A percentile compares a stretch with the other conserved stretches of the same genome.
phyloP scores from a whole-genome alignment of 2,329 filamentous ascomycete genomes.

The Rutstroemia sp. region DNA sequence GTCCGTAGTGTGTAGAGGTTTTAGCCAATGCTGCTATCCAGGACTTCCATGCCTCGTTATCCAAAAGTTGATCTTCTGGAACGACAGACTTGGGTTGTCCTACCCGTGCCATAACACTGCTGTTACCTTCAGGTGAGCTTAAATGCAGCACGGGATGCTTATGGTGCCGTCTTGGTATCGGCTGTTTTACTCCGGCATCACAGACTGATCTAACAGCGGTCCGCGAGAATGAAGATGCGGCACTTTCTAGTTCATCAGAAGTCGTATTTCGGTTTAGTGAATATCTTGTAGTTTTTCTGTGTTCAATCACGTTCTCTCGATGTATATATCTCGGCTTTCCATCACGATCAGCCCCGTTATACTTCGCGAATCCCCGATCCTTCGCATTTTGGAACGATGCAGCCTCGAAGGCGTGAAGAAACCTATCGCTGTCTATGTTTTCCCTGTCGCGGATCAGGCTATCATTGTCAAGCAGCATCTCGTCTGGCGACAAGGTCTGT shows the following conservation, averaged over 20 bases:
- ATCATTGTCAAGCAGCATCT: conserved; percentile 26
- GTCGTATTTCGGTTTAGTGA: background rate
- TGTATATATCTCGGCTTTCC: background rate
- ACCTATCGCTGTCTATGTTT: background rate
- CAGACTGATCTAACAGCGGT: background rate
- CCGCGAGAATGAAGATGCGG: background rate
- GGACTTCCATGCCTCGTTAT: conserved; percentile 26
- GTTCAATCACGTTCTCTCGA: background rate
- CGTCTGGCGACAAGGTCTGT: conserved; percentile 19
- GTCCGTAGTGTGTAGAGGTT: background rate
- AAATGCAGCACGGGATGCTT: conserved; percentile 16
- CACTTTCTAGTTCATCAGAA: background rate
- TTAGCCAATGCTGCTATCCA: conserved; percentile 17
- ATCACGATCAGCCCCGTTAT: background rate
- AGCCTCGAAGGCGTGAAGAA: background rate
- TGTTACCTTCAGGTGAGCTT: conserved; percentile 14
- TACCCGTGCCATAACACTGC: conserved; percentile 23
- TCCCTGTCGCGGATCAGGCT: background rate
- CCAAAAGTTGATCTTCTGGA: conserved; percentile 18
- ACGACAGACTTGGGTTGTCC: conserved; percentile 15
- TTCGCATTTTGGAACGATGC: background rate
- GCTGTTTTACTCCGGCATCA: background rate
- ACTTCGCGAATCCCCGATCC: background rate
- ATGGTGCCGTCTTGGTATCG: background rate
- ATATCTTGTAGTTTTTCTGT: background rate